Evolutionary conservation across 805 yeast species (phyloP), one percentile per base, ranked within the genome.

Genomic region (Ogataea glucozyma): DNA sequence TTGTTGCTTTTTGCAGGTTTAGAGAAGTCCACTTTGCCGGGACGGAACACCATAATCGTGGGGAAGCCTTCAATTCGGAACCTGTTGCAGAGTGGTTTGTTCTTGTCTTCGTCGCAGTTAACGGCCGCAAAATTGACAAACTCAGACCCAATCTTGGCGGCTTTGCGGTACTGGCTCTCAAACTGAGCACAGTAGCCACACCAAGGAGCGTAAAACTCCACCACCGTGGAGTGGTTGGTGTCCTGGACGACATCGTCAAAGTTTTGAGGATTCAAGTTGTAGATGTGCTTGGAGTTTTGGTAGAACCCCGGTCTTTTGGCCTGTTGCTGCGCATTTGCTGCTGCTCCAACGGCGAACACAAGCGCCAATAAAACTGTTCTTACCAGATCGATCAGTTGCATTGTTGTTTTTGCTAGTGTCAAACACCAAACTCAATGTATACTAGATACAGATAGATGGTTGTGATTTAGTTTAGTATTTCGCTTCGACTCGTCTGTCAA

Each of bases 181-280:
- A 91, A 68, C 44, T 79, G 75, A 55, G 81, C 75, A 66, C 99
- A 91, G 64, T 91, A 88, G 4, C 97, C 97, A 70, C 99, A 91
- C 98, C 98, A 90, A 27, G 97, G 97, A 4, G 98, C 97, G 64
- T 85, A 90, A 64, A 90, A 90, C 67, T 89, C 89, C 17, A 88
- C 89, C 14, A 89, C 66, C 1, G 96, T 66, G 2, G 95, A 85
- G 55, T 88, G 85, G 59, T 88, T 88, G 2, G 95, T 72, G 17
- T 71, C 63, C 31, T 79, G 71, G 3, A 90, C 79, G 37, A 82
- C 84, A 43, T 76, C 75, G 47, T 83, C 79, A 58, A 89, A 89
- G 40, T 70, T 81, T 12, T 47, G 19, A 4, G 64, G 58, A 9
- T 41, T 53, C 10, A 62, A 38, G 35, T 62, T 66, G 24, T 50